These are phyloP conservation scores for Phytophthora crassamura DNA, from an alignment of 352 stramenopile species.

Conservation along the genomic window DNA sequence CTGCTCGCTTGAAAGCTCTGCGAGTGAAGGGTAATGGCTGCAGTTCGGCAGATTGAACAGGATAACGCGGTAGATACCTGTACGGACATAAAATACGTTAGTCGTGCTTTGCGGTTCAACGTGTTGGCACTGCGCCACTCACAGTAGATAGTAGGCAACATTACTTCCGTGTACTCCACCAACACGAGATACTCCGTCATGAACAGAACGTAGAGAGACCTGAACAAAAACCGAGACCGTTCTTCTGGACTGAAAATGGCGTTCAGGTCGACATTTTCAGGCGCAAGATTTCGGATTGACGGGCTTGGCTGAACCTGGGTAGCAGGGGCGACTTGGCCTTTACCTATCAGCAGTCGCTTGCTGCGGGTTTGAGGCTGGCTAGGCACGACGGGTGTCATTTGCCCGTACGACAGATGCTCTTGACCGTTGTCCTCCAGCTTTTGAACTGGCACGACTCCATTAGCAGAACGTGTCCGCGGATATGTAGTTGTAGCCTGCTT, in stretches of 20 bases:
- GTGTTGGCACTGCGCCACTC: not conserved
- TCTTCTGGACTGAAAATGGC: slow-evolving; percentile 3
- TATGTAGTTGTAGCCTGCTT: no score
- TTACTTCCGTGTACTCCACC: slow-evolving; percentile 6
- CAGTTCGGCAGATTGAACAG: slow-evolving; percentile 6
- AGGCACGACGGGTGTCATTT: no score
- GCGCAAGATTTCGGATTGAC: no score
- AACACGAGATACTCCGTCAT: slow-evolving; percentile 12
- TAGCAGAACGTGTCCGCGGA: no score
- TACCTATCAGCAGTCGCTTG: no score
- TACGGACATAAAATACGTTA: not conserved
- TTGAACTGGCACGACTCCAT: no score
- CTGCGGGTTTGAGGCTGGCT: no score
- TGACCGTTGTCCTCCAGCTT: no score
- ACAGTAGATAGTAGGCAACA: slow-evolving; percentile 10
- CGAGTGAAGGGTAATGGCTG: not conserved
- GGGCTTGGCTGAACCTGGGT: no score
- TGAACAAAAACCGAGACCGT: not conserved
- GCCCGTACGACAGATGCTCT: no score
- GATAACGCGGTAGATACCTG: slow-evolving; percentile 1
- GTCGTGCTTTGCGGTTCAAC: not conserved
- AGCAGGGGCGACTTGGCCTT: no score
- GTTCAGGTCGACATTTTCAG: slow-evolving; percentile 26
- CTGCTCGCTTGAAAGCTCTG: not conserved
- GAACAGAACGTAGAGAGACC: not conserved